Evolutionary conservation across 2,329 filamentous ascomycete species (phyloP).

Genomic region (Diaporthe sp.): DNA sequence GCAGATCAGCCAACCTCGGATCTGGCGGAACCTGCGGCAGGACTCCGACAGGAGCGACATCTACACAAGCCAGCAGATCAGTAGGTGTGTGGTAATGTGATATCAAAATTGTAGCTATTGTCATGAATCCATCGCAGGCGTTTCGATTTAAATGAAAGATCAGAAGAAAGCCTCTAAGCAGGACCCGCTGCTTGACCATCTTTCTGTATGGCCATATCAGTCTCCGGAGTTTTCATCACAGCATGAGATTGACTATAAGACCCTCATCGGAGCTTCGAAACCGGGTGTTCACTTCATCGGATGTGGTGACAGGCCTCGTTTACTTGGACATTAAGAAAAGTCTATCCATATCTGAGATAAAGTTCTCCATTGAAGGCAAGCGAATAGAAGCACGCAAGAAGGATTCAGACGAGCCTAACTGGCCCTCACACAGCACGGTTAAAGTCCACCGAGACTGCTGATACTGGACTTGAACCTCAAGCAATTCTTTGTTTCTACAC

Average conservation of each 20-base stretch:
- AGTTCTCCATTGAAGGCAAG: conserved; percentile 19
- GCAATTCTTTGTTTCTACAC: not conserved
- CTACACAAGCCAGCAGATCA: not conserved
- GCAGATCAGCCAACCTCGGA: not conserved
- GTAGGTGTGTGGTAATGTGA: not conserved
- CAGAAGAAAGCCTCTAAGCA: not conserved
- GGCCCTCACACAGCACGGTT: not conserved
- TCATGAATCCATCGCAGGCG: not conserved
- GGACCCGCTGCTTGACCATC: not conserved
- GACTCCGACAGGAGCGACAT: not conserved
- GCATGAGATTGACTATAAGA: not conserved
- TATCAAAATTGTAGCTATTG: not conserved
- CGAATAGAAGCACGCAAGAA: no score
- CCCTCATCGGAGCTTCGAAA: not conserved
- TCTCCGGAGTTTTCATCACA: not conserved
- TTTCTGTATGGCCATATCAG: not conserved
- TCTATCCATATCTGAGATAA: not conserved
- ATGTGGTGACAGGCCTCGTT: conserved; percentile 10
- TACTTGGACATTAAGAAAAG: not conserved
- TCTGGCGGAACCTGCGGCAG: not conserved
- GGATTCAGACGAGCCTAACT: not conserved
- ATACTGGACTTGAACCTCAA: not conserved
- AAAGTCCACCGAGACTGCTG: not conserved
- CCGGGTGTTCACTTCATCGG: not conserved
- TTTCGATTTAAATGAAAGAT: not conserved